A percentile compares a stretch with the other conserved stretches of the same genome.
phyloP scores from a whole-genome alignment of 208 protist species.

The Sergeia podlipaevii region DNA sequence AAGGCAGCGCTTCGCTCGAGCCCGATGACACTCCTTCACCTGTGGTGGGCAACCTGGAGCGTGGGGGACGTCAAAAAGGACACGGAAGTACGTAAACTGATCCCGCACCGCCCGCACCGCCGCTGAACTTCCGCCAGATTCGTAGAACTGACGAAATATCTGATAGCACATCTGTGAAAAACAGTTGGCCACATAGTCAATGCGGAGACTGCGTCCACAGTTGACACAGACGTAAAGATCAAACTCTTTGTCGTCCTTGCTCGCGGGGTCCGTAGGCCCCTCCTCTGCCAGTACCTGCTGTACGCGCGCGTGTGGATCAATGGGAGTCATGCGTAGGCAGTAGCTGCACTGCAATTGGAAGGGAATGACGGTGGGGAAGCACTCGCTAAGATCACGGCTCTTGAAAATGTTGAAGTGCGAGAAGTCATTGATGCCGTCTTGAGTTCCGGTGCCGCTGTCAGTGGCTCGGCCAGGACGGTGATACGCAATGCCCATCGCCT shows the following conservation, averaged over 20 bases:
- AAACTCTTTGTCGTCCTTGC: slow-evolving; percentile 20
- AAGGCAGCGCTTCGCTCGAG: slow-evolving; percentile 63
- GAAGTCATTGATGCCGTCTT: slow-evolving; percentile 50
- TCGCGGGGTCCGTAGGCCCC: slow-evolving; percentile 10
- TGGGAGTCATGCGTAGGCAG: slow-evolving; percentile 57
- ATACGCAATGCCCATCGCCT: slow-evolving; percentile 78
- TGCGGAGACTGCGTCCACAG: slow-evolving; percentile 45
- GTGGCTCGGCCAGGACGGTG: slow-evolving; percentile 19
- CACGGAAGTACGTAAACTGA: slow-evolving; percentile 88
- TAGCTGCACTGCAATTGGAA: slow-evolving; percentile 71
- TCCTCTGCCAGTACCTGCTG: slow-evolving; percentile 34
- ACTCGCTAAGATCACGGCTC: slow-evolving; percentile 53
- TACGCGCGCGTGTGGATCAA: slow-evolving; percentile 82
- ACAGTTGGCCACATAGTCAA: slow-evolving; percentile 79
- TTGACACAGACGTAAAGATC: slow-evolving; percentile 74
- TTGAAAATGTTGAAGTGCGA: slow-evolving; percentile 76
- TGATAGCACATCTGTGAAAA: slow-evolving; percentile 69
- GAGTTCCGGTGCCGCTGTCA: slow-evolving; percentile 11
- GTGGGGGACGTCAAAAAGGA: slow-evolving; percentile 86
- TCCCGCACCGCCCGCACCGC: slow-evolving; percentile 59
- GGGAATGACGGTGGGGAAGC: slow-evolving; percentile 67
- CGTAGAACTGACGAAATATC: slow-evolving; percentile 81
- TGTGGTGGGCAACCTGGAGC: slow-evolving; percentile 49
- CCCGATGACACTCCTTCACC: slow-evolving; percentile 61
- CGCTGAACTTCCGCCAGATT: slow-evolving; percentile 49